Evolutionary conservation across 2,329 filamentous ascomycete genomes (phyloP).

Genomic region (Penicillium sp.): DNA sequence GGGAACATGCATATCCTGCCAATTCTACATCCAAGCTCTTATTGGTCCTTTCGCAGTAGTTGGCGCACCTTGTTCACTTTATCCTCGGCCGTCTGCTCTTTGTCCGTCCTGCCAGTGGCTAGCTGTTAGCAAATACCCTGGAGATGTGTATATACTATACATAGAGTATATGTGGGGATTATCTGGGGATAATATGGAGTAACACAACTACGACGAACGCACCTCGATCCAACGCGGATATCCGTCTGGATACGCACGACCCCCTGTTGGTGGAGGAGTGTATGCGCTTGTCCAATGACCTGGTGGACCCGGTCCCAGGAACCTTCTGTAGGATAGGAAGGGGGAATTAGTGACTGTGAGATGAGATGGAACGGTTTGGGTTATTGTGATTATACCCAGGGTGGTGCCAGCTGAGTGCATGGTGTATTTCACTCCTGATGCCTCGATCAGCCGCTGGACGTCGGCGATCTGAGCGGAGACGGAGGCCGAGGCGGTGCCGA

Average conservation of each 20-base stretch:
- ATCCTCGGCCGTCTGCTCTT: constrained; percentile 77
- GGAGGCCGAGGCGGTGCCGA: constrained; percentile 78
- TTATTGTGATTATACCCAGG: constrained; percentile 76
- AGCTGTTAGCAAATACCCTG: too few relatives aligned
- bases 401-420: constrained; percentile 97
- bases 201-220: constrained; percentile 30
- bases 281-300: constrained; percentile 84
- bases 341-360: constrained; percentile 3
- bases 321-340: constrained; percentile 65
- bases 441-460: constrained; percentile 82
- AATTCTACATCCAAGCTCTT: too few relatives aligned
- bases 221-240: constrained; percentile 82
- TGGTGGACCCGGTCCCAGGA: constrained; percentile 86
- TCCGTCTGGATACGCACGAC: constrained; percentile 83
- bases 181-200: neutral
- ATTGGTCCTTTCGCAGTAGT: constrained; percentile 47
- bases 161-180: neutral
- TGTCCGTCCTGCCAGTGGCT: constrained; percentile 68
- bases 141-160: neutral
- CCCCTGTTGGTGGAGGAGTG: constrained; percentile 75
- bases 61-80: constrained; percentile 70
- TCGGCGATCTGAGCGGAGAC: constrained; percentile 84
- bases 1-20: too few relatives aligned
- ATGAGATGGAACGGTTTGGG: neutral
- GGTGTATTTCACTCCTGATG: constrained; percentile 77